phyloP scores from a whole-genome alignment of 371 early-diverging fungal species.

The Mortierella sp. region DNA sequence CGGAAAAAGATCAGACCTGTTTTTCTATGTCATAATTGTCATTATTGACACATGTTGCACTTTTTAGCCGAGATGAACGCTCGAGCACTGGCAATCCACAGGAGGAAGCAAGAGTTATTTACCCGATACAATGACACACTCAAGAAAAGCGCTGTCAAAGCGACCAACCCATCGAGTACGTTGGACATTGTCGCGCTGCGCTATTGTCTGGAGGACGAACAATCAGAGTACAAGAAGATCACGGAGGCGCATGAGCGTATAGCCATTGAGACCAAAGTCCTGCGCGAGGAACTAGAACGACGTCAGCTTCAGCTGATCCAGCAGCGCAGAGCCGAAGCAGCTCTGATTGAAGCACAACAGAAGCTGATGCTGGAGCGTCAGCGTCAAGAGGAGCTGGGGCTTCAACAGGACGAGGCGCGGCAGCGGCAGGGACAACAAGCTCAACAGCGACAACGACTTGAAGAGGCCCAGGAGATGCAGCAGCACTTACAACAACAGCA shows the following conservation, averaged over 20 bases:
- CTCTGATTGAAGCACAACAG: conserved; percentile 59
- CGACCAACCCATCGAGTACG: conserved; percentile 23
- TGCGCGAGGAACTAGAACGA: conserved; percentile 53
- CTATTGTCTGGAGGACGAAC: conserved; percentile 28
- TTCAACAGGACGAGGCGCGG: conserved; percentile 9
- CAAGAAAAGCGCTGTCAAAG: conserved; percentile 33
- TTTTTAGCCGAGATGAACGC: conserved; percentile 30
- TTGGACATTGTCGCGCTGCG: conserved; percentile 22
- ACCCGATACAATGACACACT: conserved; percentile 28
- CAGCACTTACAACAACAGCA: conserved; percentile 27
- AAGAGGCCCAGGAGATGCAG: conserved; percentile 13
- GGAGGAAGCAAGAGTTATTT: conserved; percentile 24
- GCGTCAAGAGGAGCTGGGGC: conserved; percentile 27
- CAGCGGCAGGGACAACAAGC: conserved; percentile 55
- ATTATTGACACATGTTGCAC: too few species aligned
- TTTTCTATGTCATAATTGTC: too few species aligned
- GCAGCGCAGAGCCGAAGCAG: conserved; percentile 59
- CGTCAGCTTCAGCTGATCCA: conserved; percentile 51
- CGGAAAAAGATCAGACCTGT: too few species aligned
- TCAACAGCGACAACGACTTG: conserved; percentile 34
- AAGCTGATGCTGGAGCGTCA: conserved; percentile 41
- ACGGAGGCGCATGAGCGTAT: conserved; percentile 19
- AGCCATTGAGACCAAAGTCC: conserved; percentile 35
- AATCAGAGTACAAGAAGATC: conserved; percentile 10
- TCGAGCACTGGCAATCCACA: conserved; percentile 17